These are phyloP conservation scores for Penicillium herquei DNA, from an alignment of 495 filamentous ascomycete genomes.

Conservation along the genomic window DNA sequence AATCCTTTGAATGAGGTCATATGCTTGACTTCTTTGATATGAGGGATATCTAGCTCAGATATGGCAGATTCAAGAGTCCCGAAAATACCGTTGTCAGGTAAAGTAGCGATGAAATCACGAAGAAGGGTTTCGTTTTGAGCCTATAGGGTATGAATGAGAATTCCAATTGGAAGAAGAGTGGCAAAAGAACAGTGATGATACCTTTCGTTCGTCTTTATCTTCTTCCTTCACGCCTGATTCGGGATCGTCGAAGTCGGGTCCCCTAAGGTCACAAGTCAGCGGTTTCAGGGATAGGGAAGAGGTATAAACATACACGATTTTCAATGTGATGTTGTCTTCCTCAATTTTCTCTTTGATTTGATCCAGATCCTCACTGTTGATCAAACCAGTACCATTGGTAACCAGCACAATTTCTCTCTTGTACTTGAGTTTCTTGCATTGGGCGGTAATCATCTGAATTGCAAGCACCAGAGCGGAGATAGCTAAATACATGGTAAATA, in stretches of 20 bases:
- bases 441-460: conserved; percentile 76
- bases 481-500: conserved; percentile 39
- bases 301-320: conserved; percentile 63
- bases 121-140: conserved; percentile 66
- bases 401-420: conserved; percentile 77
- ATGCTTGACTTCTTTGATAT: conserved; percentile 68
- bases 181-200: conserved; percentile 14
- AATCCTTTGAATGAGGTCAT: conserved; percentile 75
- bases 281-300: background rate
- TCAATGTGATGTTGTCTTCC: conserved; percentile 70
- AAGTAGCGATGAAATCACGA: conserved; percentile 58
- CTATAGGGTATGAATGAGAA: conserved; percentile 31
- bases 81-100: conserved; percentile 55
- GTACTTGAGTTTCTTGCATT: conserved; percentile 89
- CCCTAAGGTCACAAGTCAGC: conserved; percentile 55
- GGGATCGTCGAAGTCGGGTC: conserved; percentile 90
- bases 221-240: conserved; percentile 95
- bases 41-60: conserved; percentile 69
- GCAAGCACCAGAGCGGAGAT: conserved; percentile 85
- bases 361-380: conserved; percentile 63
- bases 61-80: conserved; percentile 86
- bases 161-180: background rate
- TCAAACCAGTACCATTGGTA: conserved; percentile 71
- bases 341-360: conserved; percentile 71
- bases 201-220: conserved; percentile 71